A percentile compares a stretch with the other conserved stretches of the same genome.
phyloP scores from a whole-genome alignment of 1,284 basidiomycete species.

The Vanrija pseudolonga region DNA sequence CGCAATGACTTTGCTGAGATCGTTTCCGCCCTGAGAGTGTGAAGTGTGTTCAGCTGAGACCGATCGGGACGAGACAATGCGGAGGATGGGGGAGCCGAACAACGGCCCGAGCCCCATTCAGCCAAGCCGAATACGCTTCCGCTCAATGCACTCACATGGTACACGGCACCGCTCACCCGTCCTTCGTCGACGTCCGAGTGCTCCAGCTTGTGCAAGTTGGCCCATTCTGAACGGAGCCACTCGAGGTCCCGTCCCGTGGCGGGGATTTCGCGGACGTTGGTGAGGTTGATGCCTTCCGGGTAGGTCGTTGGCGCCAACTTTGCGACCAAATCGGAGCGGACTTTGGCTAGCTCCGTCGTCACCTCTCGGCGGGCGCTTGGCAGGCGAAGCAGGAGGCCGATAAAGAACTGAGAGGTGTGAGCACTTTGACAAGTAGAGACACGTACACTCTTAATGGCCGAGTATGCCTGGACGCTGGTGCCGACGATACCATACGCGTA shows the following conservation, averaged over 20 bases:
- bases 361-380: conserved; percentile 68
- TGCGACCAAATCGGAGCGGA: conserved; percentile 61
- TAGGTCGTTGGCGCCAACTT: conserved; percentile 55
- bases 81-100: background rate
- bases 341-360: conserved; percentile 64
- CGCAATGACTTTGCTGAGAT: conserved; percentile 57
- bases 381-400: conserved; percentile 62
- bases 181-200: conserved; percentile 55
- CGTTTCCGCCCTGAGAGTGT: conserved; percentile 70
- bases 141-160: conserved; percentile 57
- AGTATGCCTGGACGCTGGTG: conserved; percentile 27
- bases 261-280: conserved; percentile 60
- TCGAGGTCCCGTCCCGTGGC: conserved; percentile 63
- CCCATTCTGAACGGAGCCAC: conserved; percentile 76
- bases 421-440: background rate
- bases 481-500: conserved; percentile 62
- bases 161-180: conserved; percentile 80
- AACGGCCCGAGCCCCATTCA: background rate
- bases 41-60: conserved; percentile 6
- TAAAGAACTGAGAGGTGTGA: conserved; percentile 53
- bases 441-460: conserved; percentile 30
- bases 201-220: conserved; percentile 73
- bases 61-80: background rate
- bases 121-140: background rate
- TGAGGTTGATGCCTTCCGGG: conserved; percentile 58